Base-by-base conservation (phyloP, 805 yeast species). In the Ogataea allantospora region DNA sequence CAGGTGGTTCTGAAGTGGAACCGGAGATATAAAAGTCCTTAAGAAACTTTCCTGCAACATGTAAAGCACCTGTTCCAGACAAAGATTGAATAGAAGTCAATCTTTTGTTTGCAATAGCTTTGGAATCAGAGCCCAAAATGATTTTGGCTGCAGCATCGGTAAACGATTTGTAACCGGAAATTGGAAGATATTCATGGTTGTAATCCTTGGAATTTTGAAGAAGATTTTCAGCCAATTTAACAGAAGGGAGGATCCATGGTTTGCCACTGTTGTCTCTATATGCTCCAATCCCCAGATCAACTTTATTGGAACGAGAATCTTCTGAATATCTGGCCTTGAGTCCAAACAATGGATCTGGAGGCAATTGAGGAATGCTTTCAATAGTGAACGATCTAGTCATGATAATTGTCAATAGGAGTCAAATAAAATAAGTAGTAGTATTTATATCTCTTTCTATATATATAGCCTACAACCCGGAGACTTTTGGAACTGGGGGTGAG, bases 41-140 rank as follows among this genome's bases (percentile, higher is more conserved):
- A 48, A 84, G 64, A 54, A 83, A 81, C 40, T 66, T 64, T n/a
- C 88, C 96, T 20, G 89, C 93, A 52, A 89, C 66, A 55, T 89
- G 97, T 54, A 89, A 69, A 3, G 98, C 95, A 29, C 95, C 95
- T 10, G 95, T 87, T 44, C 95, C 95, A 14, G 91, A 81, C 33
- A 87, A 68, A 15, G 89, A 75, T 67, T 87, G 95, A 44, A 81
- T 76, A 20, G 87, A 79, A 24, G 79, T 73, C 18, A 77, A 58
- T 44, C 77, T 62, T 20, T 63, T 51, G 43, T 75, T 74, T n/a
- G 43, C 41, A 40, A 78, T 56, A 7, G 78, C 80, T 14, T 62
- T 56, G 3, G 83, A 75, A 33, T 79, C 71, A 1, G 65, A 66
- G 27, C 93, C 95, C 30, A 84, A 62, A 40, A 89, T 78, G 32